phyloP scores from a whole-genome alignment of 306 rosid species.

The Vicia villosa region DNA sequence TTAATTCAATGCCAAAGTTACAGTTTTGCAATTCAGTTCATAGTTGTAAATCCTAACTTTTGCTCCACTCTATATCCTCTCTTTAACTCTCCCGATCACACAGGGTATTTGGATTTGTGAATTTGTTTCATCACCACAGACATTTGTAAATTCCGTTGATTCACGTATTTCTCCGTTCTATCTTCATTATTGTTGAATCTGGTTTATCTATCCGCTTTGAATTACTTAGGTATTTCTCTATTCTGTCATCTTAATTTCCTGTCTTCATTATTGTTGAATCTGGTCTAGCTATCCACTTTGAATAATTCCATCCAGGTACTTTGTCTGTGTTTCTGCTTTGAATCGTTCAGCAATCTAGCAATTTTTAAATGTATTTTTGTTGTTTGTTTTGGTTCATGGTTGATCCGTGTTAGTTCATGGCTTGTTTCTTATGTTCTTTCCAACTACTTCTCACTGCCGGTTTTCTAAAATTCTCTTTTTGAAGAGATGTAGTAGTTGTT shows the following conservation, averaged over 20 bases:
- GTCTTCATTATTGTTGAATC: constrained; percentile 4
- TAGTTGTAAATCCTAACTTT: not conserved
- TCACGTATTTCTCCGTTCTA: not conserved
- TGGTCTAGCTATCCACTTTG: not conserved
- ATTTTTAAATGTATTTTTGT: not conserved
- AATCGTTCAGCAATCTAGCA: not conserved
- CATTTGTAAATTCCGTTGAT: not conserved
- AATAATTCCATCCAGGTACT: not conserved
- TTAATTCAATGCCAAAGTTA: not conserved
- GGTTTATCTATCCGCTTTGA: not conserved
- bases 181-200: constrained; percentile 4
- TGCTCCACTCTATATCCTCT: not conserved
- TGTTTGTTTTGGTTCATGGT: constrained; percentile 1
- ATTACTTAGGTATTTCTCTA: too few relatives aligned
- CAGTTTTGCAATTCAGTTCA: not conserved
- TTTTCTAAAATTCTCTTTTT: too few relatives aligned
- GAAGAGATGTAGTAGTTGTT: too few relatives aligned
- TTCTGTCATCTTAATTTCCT: not conserved
- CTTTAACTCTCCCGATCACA: not conserved
- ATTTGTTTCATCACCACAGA: not conserved
- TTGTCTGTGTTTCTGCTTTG: not conserved
- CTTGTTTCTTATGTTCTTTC: too few relatives aligned
- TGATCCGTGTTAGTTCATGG: not conserved
- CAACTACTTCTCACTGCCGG: too few relatives aligned
- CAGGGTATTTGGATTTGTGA: not conserved